Base-by-base conservation (phyloP, 2,329 filamentous ascomycete genomes). In the Fusarium proliferatum region DNA sequence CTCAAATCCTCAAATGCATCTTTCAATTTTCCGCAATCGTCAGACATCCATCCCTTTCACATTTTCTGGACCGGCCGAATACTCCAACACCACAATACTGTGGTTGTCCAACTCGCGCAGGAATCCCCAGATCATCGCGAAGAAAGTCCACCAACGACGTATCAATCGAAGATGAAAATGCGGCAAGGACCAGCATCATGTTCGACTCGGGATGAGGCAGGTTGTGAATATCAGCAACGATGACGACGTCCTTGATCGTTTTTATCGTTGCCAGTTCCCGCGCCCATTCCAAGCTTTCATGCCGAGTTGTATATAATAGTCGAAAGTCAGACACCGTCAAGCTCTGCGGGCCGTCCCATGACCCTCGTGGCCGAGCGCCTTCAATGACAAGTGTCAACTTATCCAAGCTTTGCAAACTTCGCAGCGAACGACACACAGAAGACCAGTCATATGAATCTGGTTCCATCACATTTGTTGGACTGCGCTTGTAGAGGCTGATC, bases 121-220 rank as follows among this genome's bases (percentile, higher is more conserved):
- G 76, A 64, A 79, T 75, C 11, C 74, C 75, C 19, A 79, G 53
- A 58, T 81, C 79, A 34, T 75, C 69, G 42, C 77, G 74, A 69
- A 91, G 77, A 79, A 86, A 91, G 65, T 88, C 86, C 43, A 84
- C 82, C 79, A 91, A 86, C 6, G 86, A 86, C 11, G 80, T 85
- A 70, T 90, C 87, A 23, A 92, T 86, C 61, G 89, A 91, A 39
- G 85, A 85, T 36, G 89, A 91, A 71, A 92, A 89, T 30, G 88
- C 86, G 5, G 89, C 86, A 77, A 88, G 90, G 68, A 89, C 85
- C 7, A 87, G 84, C 85, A 90, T 88, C 49, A 85, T 85, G 64
- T 86, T 85, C 23, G 86, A 88, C 61, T 84, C 84, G 3, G 88
- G 87, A 33, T 84, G 80, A 5, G 88, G 85, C 78, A 88, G 87